These are phyloP conservation scores for Gentiana straminea DNA, from an alignment of 257 asterid species.

Conservation along the genomic window DNA sequence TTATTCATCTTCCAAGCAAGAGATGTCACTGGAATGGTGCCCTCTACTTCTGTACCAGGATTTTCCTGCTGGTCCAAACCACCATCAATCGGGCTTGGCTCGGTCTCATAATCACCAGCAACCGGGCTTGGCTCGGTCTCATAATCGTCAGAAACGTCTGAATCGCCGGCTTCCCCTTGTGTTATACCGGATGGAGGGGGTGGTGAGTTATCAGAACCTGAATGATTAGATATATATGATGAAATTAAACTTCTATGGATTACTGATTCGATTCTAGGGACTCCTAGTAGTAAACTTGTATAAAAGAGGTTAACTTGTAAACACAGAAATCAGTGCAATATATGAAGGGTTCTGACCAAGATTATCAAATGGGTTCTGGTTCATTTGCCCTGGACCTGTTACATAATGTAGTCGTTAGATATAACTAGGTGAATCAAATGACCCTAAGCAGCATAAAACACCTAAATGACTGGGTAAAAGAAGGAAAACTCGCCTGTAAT, in stretches of 20 bases:
- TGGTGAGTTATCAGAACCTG: conserved; percentile 31
- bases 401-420: not conserved
- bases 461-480: not conserved
- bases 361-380: not conserved
- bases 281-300: not conserved
- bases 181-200: conserved; percentile 15
- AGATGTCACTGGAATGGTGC: conserved; percentile 1
- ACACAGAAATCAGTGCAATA: not conserved
- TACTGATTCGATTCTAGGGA: not conserved
- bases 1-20: not conserved
- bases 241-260: not conserved
- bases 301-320: no score
- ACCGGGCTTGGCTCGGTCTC: not conserved
- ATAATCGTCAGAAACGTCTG: not conserved
- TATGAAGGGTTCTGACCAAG: not conserved
- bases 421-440: conserved; percentile 1
- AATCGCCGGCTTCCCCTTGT: conserved; percentile 2
- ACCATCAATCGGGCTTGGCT: conserved; percentile 1
- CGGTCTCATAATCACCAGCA: not conserved
- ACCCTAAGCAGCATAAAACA: not conserved
- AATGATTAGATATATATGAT: conserved; percentile 1
- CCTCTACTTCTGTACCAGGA: not conserved
- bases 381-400: conserved; percentile 7
- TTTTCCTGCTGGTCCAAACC: not conserved
- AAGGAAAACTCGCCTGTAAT: conserved; percentile 31